Base-by-base conservation (phyloP, 2,329 filamentous ascomycete species). In the Pseudophaeomoniella oleicola region DNA sequence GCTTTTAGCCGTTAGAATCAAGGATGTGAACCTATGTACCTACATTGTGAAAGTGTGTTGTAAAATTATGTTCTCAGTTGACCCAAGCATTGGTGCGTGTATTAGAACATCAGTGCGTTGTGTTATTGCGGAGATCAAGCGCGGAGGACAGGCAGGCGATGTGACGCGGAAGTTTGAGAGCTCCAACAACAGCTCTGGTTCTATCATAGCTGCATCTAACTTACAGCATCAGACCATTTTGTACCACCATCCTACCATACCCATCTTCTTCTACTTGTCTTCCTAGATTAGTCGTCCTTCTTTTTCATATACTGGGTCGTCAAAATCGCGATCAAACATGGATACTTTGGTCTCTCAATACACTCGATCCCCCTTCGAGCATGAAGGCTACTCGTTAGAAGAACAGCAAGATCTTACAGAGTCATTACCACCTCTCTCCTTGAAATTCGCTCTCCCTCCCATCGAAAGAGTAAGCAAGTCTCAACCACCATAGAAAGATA, bases 381-480 rank as follows among this genome's bases (percentile, higher is more conserved):
- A 81, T 51, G 82, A 92, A 62, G 71, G 73, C 51, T 75, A 78
- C 54, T 67, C 71, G 37, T 71, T 80, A 50, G 72, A 86, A 55
- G 77, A 85, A 49, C 72, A 85, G 54, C 71, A 83, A 58, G 79
- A 87, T 53, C 69, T 82, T 55, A 66, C 67, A 53, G 76, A 84
- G 54, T 69, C 74, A 50, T 67, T 75, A 46, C 80, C 84, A 53
- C 76, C 78, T 50, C 71, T 94, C 50, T 88, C 84, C 37, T 75
- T 94, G 58, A 92, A 87, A 64, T 98, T 98, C 64, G 83, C 85
- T 51, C 80, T 98, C 63, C 90, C 90, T 39, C 88, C 90, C 37
- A 75, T 96, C 60, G 79, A 84, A 50, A 82, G 92, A 63, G 86
- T 93, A 67, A 53, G 77, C 62, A 39, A 29, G 27, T 33, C 5